A percentile compares a stretch with the other conserved stretches of the same genome.
Conservation (phyloP, 352 stramenopile genomes). For the Globisporangium radiosum region DNA sequence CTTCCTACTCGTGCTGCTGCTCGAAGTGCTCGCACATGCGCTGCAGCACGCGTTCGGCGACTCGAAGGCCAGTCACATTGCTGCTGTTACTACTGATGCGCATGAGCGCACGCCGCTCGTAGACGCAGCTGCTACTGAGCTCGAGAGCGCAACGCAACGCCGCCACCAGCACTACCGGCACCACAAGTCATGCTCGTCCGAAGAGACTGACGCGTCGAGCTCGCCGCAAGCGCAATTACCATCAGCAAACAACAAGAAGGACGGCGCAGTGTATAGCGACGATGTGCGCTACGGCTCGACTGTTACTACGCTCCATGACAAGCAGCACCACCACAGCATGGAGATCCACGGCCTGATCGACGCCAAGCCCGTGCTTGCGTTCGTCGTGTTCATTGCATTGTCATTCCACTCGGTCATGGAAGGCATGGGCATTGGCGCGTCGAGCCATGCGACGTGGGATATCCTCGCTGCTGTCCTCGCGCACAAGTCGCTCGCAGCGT, state of each 20-base stretch:
- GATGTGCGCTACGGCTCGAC: neutral
- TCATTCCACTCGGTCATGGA: conserved; percentile 86
- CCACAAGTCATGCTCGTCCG: conserved; percentile 17
- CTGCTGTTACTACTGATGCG: neutral
- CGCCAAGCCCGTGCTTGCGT: conserved; percentile 47
- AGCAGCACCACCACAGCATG: conserved; percentile 6
- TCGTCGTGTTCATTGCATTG: conserved; percentile 73
- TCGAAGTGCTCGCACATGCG: conserved; percentile 64
- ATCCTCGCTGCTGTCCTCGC: conserved; percentile 76
- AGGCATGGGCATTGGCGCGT: conserved; percentile 72
- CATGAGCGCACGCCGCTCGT: conserved; percentile 25
- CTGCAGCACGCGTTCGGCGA: conserved; percentile 39
- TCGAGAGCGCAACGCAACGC: neutral
- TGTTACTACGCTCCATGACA: neutral
- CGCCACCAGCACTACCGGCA: conserved; percentile 18
- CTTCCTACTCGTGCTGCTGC: conserved; percentile 67
- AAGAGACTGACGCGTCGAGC: conserved; percentile 9
- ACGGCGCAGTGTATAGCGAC: no score
- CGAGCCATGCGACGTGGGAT: conserved; percentile 53
- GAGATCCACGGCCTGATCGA: conserved; percentile 54
- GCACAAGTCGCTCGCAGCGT: conserved; percentile 76
- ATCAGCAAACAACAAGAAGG: conserved; percentile 1
- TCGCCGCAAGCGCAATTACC: neutral
- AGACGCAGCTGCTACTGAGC: conserved; percentile 7
- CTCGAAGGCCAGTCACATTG: conserved; percentile 9